phyloP scores from a whole-genome alignment of 345 rosid genomes.

The Kernera saxatilis region DNA sequence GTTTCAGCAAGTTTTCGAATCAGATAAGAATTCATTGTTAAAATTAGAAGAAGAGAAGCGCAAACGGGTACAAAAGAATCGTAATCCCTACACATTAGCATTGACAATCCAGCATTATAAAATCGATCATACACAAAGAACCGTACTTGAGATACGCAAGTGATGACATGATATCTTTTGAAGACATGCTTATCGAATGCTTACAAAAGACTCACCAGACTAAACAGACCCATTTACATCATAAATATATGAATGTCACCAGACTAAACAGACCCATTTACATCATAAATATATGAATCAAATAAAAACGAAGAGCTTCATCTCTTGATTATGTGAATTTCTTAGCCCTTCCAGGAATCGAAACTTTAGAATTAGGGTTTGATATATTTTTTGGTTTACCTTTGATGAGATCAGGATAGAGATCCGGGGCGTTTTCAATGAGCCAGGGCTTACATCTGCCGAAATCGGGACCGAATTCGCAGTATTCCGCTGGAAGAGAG shows the following conservation, averaged over 20 bases:
- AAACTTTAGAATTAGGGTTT: slow-evolving; percentile 9
- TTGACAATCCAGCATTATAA: neutral
- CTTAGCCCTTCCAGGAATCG: neutral
- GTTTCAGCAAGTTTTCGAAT: neutral
- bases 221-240: neutral
- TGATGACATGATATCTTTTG: neutral
- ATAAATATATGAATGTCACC: neutral
- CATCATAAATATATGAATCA: neutral
- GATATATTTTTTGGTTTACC: slow-evolving; percentile 29
- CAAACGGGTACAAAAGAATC: neutral
- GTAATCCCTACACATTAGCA: neutral
- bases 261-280: neutral
- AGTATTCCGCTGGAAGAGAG: slow-evolving; percentile 87
- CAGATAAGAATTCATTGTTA: neutral
- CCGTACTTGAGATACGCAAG: neutral
- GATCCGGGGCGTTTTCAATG: slow-evolving; percentile 65
- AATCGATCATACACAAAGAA: neutral
- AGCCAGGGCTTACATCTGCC: slow-evolving; percentile 94
- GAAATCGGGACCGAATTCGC: slow-evolving; percentile 93
- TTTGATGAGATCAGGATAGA: slow-evolving; percentile 84
- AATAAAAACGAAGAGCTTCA: neutral
- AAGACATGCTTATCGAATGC: neutral
- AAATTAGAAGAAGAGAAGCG: neutral
- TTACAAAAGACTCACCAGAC: neutral
- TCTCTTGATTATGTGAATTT: neutral